Percentiles rank a stretch among this genome's conserved stretches.
Evolutionary conservation across 805 yeast genomes (phyloP).

Genomic region (Torulaspora quercuum): DNA sequence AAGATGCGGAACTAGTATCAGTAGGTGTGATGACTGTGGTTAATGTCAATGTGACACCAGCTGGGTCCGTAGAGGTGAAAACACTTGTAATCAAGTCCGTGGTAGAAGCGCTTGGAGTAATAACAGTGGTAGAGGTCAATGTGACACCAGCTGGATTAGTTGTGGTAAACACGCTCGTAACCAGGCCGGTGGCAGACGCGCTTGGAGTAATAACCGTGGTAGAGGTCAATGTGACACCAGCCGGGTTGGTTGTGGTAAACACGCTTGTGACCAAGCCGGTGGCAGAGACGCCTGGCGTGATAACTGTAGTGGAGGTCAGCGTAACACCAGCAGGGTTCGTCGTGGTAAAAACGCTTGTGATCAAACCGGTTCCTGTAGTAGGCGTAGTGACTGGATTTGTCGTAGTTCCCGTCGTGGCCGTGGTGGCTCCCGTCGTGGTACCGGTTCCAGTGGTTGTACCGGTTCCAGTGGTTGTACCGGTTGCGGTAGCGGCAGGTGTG

Average conservation of each 20-base stretch:
- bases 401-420: slow-evolving; percentile 11
- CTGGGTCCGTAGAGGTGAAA: slow-evolving; percentile 14
- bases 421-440: slow-evolving; percentile 28
- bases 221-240: slow-evolving; percentile 8
- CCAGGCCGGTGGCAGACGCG: slow-evolving; percentile 19
- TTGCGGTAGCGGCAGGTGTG: slow-evolving; percentile 31
- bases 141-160: slow-evolving; percentile 15
- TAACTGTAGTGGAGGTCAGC: slow-evolving; percentile 17
- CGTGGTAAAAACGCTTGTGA: slow-evolving; percentile 33
- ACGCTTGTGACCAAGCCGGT: slow-evolving; percentile 17
- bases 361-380: slow-evolving; percentile 15
- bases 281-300: slow-evolving; percentile 26
- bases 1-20: slow-evolving; percentile 12
- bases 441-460: slow-evolving; percentile 30
- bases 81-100: slow-evolving; percentile 16
- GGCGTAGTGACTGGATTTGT: slow-evolving; percentile 25
- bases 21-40: slow-evolving; percentile 2
- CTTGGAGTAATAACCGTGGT: slow-evolving; percentile 12
- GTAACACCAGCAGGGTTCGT: slow-evolving; percentile 36
- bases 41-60: slow-evolving; percentile 4
- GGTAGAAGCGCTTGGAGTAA: slow-evolving; percentile 16
- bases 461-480: slow-evolving; percentile 24
- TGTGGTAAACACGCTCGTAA: slow-evolving; percentile 14
- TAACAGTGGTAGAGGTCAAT: slow-evolving; percentile 8
- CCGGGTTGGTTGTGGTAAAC: slow-evolving; percentile 15